Conservation (phyloP, 352 stramenopile genomes). For the Pythium sukuiense region DNA sequence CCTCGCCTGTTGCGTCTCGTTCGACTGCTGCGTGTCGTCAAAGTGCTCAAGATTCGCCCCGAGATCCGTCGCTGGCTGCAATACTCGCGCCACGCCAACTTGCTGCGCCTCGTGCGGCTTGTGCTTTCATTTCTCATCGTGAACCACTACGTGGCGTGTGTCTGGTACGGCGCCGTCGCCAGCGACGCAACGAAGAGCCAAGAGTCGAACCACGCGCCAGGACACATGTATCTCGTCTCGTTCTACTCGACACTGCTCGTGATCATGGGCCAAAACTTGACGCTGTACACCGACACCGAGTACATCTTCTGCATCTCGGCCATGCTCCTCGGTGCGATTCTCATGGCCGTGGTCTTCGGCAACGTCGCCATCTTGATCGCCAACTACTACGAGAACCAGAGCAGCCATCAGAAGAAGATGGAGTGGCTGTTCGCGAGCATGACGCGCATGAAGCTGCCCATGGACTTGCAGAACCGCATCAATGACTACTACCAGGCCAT, state of each 20-base stretch:
- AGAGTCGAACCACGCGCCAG: slow-evolving; percentile 30
- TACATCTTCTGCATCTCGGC: slow-evolving; percentile 70
- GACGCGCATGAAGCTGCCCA: slow-evolving; percentile 75
- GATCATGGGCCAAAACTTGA: slow-evolving; percentile 80
- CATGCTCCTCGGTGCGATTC: slow-evolving; percentile 71
- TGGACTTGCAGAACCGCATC: slow-evolving; percentile 80
- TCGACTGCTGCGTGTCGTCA: slow-evolving; percentile 62
- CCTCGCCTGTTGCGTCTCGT: slow-evolving; percentile 70
- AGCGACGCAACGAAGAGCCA: slow-evolving; percentile 48
- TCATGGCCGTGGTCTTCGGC: slow-evolving; percentile 87
- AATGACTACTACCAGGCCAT: slow-evolving; percentile 87
- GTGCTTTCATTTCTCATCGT: slow-evolving; percentile 68
- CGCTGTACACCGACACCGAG: slow-evolving; percentile 63
- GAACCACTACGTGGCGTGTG: slow-evolving; percentile 80
- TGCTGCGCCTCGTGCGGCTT: slow-evolving; percentile 66
- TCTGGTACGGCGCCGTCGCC: slow-evolving; percentile 68
- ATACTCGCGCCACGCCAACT: slow-evolving; percentile 79
- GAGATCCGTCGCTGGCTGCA: slow-evolving; percentile 78
- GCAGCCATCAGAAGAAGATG: slow-evolving; percentile 86
- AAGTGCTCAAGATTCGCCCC: slow-evolving; percentile 69
- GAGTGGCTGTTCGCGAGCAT: slow-evolving; percentile 86
- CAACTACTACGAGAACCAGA: slow-evolving; percentile 86
- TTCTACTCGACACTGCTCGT: slow-evolving; percentile 74
- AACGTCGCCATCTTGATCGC: slow-evolving; percentile 85
- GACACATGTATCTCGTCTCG: slow-evolving; percentile 60